phyloP scores from a whole-genome alignment of 768 basidiomycete genomes.

The Saitozyma podzolica region DNA sequence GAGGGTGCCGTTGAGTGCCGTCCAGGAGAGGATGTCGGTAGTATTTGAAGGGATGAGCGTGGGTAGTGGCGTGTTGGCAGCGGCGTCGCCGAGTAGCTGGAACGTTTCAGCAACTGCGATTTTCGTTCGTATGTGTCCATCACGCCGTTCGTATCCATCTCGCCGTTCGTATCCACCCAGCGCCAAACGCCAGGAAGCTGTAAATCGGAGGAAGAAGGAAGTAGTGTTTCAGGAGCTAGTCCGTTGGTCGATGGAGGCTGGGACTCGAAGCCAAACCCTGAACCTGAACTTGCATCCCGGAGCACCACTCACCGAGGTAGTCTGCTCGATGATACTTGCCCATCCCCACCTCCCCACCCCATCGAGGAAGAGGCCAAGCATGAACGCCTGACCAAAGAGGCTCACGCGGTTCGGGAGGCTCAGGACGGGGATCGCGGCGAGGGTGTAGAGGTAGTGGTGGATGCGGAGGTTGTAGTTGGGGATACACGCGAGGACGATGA shows the following conservation, averaged over 20 bases:
- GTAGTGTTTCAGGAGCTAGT: not conserved
- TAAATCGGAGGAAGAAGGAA: conserved; percentile 1
- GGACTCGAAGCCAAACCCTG: not conserved
- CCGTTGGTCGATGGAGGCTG: not conserved
- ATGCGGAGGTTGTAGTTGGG: conserved; percentile 33
- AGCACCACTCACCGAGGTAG: conserved; percentile 24
- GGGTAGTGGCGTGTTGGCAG: conserved; percentile 18
- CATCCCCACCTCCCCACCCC: conserved; percentile 45
- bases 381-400: conserved; percentile 35
- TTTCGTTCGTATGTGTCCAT: not conserved
- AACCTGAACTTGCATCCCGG: not conserved
- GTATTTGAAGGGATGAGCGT: conserved; percentile 15
- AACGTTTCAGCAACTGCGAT: not conserved
- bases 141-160: not conserved
- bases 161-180: not conserved
- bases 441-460: conserved; percentile 40
- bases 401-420: conserved; percentile 36
- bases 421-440: conserved; percentile 36
- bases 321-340: conserved; percentile 36
- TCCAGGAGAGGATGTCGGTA: conserved; percentile 14
- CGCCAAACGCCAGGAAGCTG: no score
- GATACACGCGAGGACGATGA: conserved; percentile 35
- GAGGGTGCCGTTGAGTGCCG: conserved; percentile 5
- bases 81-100: conserved; percentile 25
- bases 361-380: conserved; percentile 42